Base-by-base conservation (phyloP, 2,329 filamentous ascomycete genomes). In the Hypoxylon sp. region DNA sequence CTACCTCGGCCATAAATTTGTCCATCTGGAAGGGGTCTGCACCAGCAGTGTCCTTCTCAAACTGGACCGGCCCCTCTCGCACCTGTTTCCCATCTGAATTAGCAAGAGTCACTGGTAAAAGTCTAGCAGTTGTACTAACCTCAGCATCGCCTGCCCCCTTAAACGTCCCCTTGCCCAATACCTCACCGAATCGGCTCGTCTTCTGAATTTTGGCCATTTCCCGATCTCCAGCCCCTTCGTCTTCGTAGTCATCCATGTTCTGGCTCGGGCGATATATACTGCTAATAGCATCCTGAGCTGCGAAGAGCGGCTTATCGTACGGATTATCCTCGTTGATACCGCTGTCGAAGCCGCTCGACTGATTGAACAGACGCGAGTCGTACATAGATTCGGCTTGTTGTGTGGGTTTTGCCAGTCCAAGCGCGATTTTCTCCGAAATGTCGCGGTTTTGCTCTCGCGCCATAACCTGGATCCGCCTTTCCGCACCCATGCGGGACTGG, bases 241-340 rank as follows among this genome's bases (percentile, higher is more conserved):
- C 91, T 16, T 92, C 91, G 14, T 89, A 90, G 45, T 93, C 92
- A 51, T 90, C 91, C 73, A 90, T 87, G 60, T 90, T 89, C 22
- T 91, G 87, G 20, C 87, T 87, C 1, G 95, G 93, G 32, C 93
- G 87, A 79, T 99, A 99, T 71, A 99, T 98, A 77, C 90, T 95
- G 80, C 88, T 96, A 73, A 97, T 93, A 7, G 93, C 95, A 76
- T 98, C 95, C 77, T 97, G 93, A 12, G 96, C 95, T 0, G 94
- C 94, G 77, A 99, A 99, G 6, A 99, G 83, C 18, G 96, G 96
- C 80, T 98, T 98, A 78, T 98, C 96, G 81, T 98, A 99, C 0
- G 90, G 89, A 75, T 99, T 96, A 78, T 99, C 96, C 78, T 99
- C 96, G 78, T 99, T 99, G 85, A 97, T 93, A 0, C 95, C 96